phyloP scores from a whole-genome alignment of 129 eudicot genomes.

The Deinandra increscens region DNA sequence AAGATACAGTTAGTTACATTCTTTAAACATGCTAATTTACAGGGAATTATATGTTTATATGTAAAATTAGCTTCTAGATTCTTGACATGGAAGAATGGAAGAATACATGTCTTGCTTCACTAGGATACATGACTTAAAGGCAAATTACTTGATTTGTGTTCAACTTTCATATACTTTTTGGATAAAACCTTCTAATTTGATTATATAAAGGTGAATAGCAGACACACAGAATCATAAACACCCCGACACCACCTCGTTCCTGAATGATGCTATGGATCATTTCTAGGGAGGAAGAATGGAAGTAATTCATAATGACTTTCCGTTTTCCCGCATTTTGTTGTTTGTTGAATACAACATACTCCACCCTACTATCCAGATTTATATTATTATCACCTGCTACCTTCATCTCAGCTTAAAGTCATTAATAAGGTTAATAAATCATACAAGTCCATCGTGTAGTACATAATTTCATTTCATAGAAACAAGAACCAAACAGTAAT shows the following conservation, averaged over 20 bases:
- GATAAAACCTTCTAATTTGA: not conserved
- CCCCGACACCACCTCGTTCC: not conserved
- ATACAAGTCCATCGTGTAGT: too few species aligned
- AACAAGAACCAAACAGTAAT: too few species aligned
- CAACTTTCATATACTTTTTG: not conserved
- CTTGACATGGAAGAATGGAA: not conserved
- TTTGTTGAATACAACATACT: too few species aligned
- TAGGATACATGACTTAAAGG: not conserved
- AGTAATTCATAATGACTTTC: not conserved
- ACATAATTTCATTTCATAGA: not conserved
- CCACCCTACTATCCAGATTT: too few species aligned
- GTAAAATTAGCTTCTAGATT: conserved; percentile 3
- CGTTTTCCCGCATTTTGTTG: too few species aligned
- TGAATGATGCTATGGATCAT: not conserved
- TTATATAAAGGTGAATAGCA: not conserved
- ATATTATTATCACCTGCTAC: too few species aligned
- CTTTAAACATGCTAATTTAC: not conserved
- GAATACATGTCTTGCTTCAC: not conserved
- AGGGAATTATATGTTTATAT: not conserved
- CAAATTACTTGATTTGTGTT: not conserved
- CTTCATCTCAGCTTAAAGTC: too few species aligned
- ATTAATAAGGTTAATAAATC: too few species aligned
- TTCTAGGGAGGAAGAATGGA: not conserved
- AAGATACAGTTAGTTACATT: not conserved
- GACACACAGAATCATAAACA: not conserved